Evolutionary conservation across 2,329 filamentous ascomycete genomes (phyloP), one percentile per base, ranked within the genome.

Genomic region (Venturia asperata): DNA sequence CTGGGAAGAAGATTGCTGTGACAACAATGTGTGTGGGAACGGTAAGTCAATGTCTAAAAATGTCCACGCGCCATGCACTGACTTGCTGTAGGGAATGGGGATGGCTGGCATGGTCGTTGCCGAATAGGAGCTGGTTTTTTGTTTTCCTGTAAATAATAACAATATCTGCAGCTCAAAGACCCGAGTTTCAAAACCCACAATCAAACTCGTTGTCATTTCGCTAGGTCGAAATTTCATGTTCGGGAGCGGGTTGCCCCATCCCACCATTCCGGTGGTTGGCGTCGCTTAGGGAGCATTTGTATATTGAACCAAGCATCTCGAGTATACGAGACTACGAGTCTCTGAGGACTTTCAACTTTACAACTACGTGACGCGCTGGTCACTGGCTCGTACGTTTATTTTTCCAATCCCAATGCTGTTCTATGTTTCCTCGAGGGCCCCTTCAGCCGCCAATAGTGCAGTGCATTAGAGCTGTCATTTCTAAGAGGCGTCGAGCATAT

Each of bases 1-100:
- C 85, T 64, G 86, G 87, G 66, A 84, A 94, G 83, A 90, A 89
- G 83, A 80, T 97, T 68, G 94, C 93, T 62, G 86, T 96, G 49
- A 97, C 91, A 37, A 92, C 89, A 77, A 97, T 97, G 94, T 99
- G 94, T 76, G 80, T 97, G 62, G 94, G 93, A 63, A 97, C 93
- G 3, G 93, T 65, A 62, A 65, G 64, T 62, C 27, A 15, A 34
- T 4, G 1, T 49, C 37, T 37, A 5, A 30, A 9, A 15, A 10
- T n/a, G 30, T 10, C 2, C 10, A 15, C 27, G 5, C 15, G 21
- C 27, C 5, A 30, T 17, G 34, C 52, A 42, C 41, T 65, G 27
- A 62, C 34, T 34, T 39, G 37, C 24, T 56, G 11, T 58, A 65
- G 64, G 64, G 64, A 34, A 65, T 65, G 64, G 64, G 64, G 13